Evolutionary conservation across 164 flowering plant species (phyloP).

Genomic region (Paratinospora sagittata): DNA sequence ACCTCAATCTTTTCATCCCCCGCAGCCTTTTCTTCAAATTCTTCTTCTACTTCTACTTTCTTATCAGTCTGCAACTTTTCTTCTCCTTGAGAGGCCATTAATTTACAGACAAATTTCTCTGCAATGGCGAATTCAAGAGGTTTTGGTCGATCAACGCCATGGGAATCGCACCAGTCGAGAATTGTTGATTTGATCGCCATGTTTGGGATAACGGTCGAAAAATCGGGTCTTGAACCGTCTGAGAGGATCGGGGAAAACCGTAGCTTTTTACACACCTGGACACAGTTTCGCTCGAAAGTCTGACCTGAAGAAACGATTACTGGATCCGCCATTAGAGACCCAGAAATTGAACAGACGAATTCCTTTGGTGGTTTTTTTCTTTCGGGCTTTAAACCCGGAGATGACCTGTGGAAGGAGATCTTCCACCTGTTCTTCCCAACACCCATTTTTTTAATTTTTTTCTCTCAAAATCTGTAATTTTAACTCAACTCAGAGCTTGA

Average conservation of each 20-base stretch:
- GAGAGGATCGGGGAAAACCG: conserved; percentile 38
- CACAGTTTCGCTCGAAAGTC: conserved; percentile 66
- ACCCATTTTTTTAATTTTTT: conserved; percentile 17
- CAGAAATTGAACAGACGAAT: conserved; percentile 72
- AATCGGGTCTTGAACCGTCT: conserved; percentile 60
- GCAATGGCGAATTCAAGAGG: conserved; percentile 34
- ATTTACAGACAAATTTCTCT: conserved; percentile 28
- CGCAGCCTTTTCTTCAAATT: no score
- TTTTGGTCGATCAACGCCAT: conserved; percentile 28
- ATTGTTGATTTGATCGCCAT: conserved; percentile 57
- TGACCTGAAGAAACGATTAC: conserved; percentile 88
- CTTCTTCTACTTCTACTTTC: conserved; percentile 1
- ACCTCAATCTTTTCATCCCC: conserved; percentile 17
- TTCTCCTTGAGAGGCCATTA: conserved; percentile 19
- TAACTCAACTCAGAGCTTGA: neutral
- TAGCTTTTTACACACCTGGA: conserved; percentile 50
- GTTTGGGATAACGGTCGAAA: conserved; percentile 65
- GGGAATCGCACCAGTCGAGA: conserved; percentile 56
- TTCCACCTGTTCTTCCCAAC: conserved; percentile 48
- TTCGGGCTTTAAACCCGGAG: conserved; percentile 11
- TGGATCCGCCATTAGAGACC: conserved; percentile 72
- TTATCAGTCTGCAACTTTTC: neutral
- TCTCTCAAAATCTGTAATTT: neutral
- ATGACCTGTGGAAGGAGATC: conserved; percentile 29
- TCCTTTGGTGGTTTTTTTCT: conserved; percentile 44